Evolutionary conservation across 768 basidiomycete genomes (phyloP).

Genomic region (Naganishia antarctica): DNA sequence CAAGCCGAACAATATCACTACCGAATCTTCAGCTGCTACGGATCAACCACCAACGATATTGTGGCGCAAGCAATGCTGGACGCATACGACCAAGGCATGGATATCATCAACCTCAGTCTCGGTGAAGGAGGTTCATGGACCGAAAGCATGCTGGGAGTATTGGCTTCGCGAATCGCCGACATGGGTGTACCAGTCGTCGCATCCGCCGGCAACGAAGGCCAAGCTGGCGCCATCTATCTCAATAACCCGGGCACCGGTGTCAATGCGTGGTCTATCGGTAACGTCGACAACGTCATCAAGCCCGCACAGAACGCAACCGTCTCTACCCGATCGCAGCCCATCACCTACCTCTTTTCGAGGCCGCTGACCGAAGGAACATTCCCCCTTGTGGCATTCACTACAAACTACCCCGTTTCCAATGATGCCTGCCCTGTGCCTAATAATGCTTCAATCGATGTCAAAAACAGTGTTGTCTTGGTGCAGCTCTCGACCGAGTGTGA

Average conservation of each 20-base stretch:
- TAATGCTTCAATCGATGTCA: slow-evolving; percentile 56
- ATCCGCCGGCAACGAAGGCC: slow-evolving; percentile 60
- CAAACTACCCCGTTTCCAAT: slow-evolving; percentile 52
- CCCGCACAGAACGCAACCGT: slow-evolving; percentile 60
- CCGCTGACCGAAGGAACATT: slow-evolving; percentile 55
- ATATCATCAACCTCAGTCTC: slow-evolving; percentile 65
- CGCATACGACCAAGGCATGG: slow-evolving; percentile 54
- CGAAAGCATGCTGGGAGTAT: slow-evolving; percentile 55
- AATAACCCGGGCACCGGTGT: slow-evolving; percentile 56
- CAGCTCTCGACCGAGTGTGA: slow-evolving; percentile 48
- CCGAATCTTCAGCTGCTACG: slow-evolving; percentile 62
- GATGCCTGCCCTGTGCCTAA: slow-evolving; percentile 62
- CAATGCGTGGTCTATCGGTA: slow-evolving; percentile 56
- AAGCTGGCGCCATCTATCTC: slow-evolving; percentile 62
- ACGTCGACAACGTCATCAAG: slow-evolving; percentile 54
- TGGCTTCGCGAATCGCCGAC: slow-evolving; percentile 59
- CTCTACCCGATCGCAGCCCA: slow-evolving; percentile 50
- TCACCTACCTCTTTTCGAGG: slow-evolving; percentile 56
- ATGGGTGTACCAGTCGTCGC: slow-evolving; percentile 61
- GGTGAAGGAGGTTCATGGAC: slow-evolving; percentile 64
- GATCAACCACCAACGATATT: slow-evolving; percentile 50
- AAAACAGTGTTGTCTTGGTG: slow-evolving; percentile 57
- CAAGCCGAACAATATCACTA: slow-evolving; percentile 55
- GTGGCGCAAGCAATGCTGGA: slow-evolving; percentile 55
- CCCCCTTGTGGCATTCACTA: slow-evolving; percentile 54